phyloP scores from a whole-genome alignment of 108 stramenopile species.

The Skeletonema potamos region DNA sequence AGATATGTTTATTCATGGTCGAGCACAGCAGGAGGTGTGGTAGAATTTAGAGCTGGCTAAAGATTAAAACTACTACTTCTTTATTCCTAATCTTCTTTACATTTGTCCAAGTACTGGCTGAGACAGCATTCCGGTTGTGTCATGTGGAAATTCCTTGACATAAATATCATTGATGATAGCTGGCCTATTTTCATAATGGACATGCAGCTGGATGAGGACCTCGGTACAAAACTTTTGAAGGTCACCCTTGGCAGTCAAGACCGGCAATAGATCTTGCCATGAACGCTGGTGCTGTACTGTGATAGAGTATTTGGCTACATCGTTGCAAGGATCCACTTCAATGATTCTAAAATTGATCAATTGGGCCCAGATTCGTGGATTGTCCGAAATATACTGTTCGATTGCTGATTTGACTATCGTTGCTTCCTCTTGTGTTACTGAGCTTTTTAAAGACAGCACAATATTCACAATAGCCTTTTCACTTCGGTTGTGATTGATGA shows the following conservation, averaged over 20 bases:
- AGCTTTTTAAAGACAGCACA: slow-evolving; percentile 40
- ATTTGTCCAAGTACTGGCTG: not conserved
- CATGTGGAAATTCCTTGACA: not conserved
- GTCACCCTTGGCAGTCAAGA: slow-evolving; percentile 54
- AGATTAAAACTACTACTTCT: not conserved
- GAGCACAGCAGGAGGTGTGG: slow-evolving; percentile 69
- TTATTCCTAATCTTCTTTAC: not conserved
- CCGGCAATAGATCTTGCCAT: slow-evolving; percentile 64
- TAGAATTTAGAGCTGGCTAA: slow-evolving; percentile 8
- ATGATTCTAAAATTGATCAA: slow-evolving; percentile 58
- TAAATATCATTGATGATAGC: not conserved
- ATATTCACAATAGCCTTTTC: slow-evolving; percentile 59
- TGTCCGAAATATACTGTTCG: slow-evolving; percentile 58
- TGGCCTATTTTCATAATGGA: slow-evolving; percentile 26
- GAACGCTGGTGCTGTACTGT: slow-evolving; percentile 57
- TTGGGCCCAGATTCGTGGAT: slow-evolving; percentile 63
- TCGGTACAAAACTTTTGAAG: slow-evolving; percentile 50
- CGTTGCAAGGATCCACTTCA: slow-evolving; percentile 50
- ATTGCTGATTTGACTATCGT: slow-evolving; percentile 54
- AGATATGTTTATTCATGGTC: slow-evolving; percentile 56
- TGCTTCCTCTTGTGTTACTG: slow-evolving; percentile 55
- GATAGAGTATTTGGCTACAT: slow-evolving; percentile 43
- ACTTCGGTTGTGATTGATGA: slow-evolving; percentile 73
- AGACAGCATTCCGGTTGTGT: not conserved
- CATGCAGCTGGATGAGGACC: slow-evolving; percentile 45